Evolutionary conservation across 192 early-diverging fungal species (phyloP).

Genomic region (Umbelopsis ramanniana): DNA sequence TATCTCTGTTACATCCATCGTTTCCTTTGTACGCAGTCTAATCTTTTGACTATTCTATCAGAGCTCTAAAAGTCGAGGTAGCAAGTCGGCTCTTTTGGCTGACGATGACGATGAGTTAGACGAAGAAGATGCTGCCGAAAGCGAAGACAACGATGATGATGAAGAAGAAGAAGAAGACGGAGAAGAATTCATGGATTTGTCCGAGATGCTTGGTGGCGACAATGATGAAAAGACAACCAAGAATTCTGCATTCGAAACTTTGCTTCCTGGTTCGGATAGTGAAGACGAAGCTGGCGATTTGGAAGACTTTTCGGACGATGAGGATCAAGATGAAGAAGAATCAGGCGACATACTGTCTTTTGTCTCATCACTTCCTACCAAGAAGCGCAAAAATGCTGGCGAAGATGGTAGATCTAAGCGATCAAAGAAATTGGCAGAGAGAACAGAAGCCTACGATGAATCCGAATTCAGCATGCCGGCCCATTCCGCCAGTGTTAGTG

Average conservation of each 20-base stretch:
- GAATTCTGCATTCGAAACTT: conserved; percentile 40
- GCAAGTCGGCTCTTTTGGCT: conserved; percentile 31
- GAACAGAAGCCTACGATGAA: conserved; percentile 74
- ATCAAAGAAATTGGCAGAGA: conserved; percentile 58
- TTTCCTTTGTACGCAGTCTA: not conserved
- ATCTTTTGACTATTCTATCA: not conserved
- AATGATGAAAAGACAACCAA: conserved; percentile 41
- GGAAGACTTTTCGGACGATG: conserved; percentile 30
- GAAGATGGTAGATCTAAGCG: conserved; percentile 43
- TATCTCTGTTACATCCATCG: not conserved
- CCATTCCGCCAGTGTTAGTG: conserved; percentile 39
- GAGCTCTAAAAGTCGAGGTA: conserved; percentile 27
- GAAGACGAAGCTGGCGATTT: conserved; percentile 39
- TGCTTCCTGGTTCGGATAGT: conserved; percentile 33
- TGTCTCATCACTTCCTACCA: conserved; percentile 70
- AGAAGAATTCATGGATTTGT: conserved; percentile 59
- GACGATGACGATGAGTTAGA: conserved; percentile 38
- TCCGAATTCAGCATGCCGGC: conserved; percentile 70
- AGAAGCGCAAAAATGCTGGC: conserved; percentile 46
- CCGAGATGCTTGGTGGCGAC: conserved; percentile 64
- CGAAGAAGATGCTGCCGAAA: not conserved
- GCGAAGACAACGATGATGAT: conserved; percentile 30
- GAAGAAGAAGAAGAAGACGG: conserved; percentile 55
- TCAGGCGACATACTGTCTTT: conserved; percentile 63
- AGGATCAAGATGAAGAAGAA: conserved; percentile 45